Evolutionary conservation across 1,284 basidiomycete genomes (phyloP).

Genomic region (Gymnopus androsaceus): DNA sequence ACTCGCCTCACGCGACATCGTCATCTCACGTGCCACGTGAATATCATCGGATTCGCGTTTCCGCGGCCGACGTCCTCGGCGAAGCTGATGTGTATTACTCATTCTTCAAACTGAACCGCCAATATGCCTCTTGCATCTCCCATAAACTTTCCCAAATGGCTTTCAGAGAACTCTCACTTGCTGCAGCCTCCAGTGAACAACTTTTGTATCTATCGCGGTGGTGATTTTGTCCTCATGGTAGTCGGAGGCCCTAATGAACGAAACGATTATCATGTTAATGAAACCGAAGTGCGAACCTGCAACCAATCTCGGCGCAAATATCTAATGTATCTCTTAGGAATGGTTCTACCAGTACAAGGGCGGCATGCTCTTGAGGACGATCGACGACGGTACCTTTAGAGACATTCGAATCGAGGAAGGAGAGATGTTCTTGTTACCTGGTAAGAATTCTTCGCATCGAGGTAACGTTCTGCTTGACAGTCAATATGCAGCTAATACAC

Average conservation of each 20-base stretch:
- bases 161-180: slow-evolving; percentile 74
- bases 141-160: slow-evolving; percentile 86
- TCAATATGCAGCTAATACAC: slow-evolving; percentile 74
- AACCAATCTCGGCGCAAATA: not conserved
- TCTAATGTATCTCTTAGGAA: slow-evolving; percentile 55
- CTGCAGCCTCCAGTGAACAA: slow-evolving; percentile 91
- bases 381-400: slow-evolving; percentile 84
- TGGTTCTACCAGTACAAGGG: slow-evolving; percentile 98
- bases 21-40: too few species aligned
- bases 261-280: slow-evolving; percentile 91
- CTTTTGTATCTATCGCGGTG: slow-evolving; percentile 83
- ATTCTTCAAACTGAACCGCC: too few species aligned
- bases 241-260: slow-evolving; percentile 92
- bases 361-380: slow-evolving; percentile 84
- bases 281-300: slow-evolving; percentile 67
- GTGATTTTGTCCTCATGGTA: slow-evolving; percentile 88
- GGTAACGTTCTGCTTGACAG: not conserved
- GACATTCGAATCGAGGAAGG: slow-evolving; percentile 93
- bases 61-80: too few species aligned
- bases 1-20: too few species aligned
- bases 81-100: too few species aligned
- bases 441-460: slow-evolving; percentile 44
- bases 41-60: too few species aligned
- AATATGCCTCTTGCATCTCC: slow-evolving; percentile 68
- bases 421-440: slow-evolving; percentile 94